phyloP scores from a whole-genome alignment of 371 early-diverging fungal genomes.

The Saksenaea vasiformis region DNA sequence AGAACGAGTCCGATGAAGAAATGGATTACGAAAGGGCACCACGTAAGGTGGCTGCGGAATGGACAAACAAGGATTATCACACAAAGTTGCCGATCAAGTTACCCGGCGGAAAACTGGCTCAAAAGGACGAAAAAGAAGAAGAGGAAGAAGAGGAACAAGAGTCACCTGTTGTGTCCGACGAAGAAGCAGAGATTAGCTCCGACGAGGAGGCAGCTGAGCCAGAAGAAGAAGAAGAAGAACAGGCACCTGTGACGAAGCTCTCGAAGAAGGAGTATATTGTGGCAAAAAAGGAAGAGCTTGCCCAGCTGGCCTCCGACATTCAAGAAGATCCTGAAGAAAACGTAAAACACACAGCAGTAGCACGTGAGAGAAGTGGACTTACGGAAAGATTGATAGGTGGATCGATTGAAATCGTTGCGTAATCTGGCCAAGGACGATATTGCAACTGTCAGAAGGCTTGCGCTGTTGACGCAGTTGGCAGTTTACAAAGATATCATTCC shows the following conservation, averaged over 20 bases:
- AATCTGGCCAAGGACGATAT: conserved; percentile 58
- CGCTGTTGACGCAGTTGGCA: conserved; percentile 83
- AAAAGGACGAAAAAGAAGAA: conserved; percentile 24
- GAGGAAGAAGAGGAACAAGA: conserved; percentile 28
- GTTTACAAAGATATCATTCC: conserved; percentile 94
- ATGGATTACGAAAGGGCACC: conserved; percentile 67
- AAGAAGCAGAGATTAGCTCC: conserved; percentile 11
- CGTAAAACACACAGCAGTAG: conserved; percentile 26
- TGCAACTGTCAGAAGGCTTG: conserved; percentile 66
- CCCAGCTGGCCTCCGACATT: conserved; percentile 69
- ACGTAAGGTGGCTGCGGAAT: conserved; percentile 53
- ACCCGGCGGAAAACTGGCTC: conserved; percentile 56
- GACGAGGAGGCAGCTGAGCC: conserved; percentile 15
- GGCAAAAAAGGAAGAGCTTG: conserved; percentile 79
- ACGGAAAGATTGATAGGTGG: conserved; percentile 36
- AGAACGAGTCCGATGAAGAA: conserved; percentile 55
- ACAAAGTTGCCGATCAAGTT: conserved; percentile 67
- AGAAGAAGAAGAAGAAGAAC: conserved; percentile 12
- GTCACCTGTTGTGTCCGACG: neutral
- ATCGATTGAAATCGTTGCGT: conserved; percentile 63
- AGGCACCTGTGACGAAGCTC: conserved; percentile 15
- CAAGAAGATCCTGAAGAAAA: conserved; percentile 83
- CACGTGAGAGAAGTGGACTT: neutral
- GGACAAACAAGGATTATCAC: conserved; percentile 54
- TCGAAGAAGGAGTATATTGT: conserved; percentile 59